phyloP scores from a whole-genome alignment of 768 basidiomycete species.

The Chiua virens region DNA sequence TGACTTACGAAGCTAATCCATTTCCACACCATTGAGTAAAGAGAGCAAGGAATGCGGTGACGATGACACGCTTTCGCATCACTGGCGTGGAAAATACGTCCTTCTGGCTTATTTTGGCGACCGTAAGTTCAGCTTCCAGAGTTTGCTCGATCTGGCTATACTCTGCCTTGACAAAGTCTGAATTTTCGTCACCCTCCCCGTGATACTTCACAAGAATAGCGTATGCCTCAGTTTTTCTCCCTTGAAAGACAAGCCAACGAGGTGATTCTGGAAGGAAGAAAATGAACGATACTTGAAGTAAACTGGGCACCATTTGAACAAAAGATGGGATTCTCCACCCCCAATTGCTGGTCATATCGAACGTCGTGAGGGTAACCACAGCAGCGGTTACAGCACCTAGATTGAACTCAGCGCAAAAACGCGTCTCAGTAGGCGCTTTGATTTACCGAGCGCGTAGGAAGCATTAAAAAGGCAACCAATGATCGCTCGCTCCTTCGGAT shows the following conservation, averaged over 20 bases:
- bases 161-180: constrained; percentile 58
- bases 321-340: constrained; percentile 7
- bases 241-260: constrained; percentile 59
- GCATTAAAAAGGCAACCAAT: constrained; percentile 11
- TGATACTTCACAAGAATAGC: constrained; percentile 55
- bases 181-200: constrained; percentile 51
- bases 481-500: constrained; percentile 22
- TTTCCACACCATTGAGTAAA: constrained; percentile 9
- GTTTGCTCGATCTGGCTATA: constrained; percentile 57
- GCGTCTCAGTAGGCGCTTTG: background rate
- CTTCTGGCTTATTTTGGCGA: background rate
- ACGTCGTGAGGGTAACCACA: constrained; percentile 60
- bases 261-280: constrained; percentile 62
- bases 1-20: constrained; percentile 8
- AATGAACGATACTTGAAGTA: constrained; percentile 54
- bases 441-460: constrained; percentile 12
- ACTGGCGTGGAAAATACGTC: constrained; percentile 6
- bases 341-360: constrained; percentile 43
- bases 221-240: constrained; percentile 48
- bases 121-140: constrained; percentile 32
- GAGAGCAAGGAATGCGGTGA: constrained; percentile 4
- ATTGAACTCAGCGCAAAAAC: too few species aligned
- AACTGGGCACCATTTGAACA: constrained; percentile 53
- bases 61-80: constrained; percentile 10
- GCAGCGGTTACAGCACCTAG: constrained; percentile 39